phyloP scores from a whole-genome alignment of 306 rosid species.

The Lupinus albus region DNA sequence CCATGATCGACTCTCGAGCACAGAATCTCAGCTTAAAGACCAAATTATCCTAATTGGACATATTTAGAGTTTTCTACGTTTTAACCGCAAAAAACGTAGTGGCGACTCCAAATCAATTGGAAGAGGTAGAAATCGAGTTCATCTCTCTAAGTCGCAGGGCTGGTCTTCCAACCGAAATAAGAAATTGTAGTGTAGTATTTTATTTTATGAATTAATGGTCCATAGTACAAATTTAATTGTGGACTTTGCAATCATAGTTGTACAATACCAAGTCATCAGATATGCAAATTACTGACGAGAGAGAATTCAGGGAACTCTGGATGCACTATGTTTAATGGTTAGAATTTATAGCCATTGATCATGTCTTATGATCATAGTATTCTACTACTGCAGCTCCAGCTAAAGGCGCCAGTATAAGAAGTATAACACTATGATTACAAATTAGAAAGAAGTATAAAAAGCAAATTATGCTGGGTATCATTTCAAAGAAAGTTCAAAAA shows the following conservation, averaged over 20 bases:
- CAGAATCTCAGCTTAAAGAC: too few relatives aligned
- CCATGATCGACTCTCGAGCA: too few relatives aligned
- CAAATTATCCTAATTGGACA: too few relatives aligned
- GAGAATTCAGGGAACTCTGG: slow-evolving; percentile 16
- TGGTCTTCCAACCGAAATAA: background rate
- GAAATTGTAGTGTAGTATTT: slow-evolving; percentile 7
- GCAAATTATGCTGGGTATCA: slow-evolving; percentile 20
- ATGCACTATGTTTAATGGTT: slow-evolving; percentile 8
- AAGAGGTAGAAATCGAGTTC: too few relatives aligned
- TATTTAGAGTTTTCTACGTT: too few relatives aligned
- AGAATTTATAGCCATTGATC: slow-evolving; percentile 43
- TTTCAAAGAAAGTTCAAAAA: background rate
- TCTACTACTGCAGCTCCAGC: slow-evolving; percentile 93
- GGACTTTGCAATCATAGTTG: background rate
- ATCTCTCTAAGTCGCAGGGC: too few relatives aligned
- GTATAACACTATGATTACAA: too few relatives aligned
- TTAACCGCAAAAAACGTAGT: too few relatives aligned
- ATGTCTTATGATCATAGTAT: slow-evolving; percentile 66
- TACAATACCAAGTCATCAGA: background rate
- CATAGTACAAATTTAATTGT: background rate
- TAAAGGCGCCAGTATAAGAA: slow-evolving; percentile 75
- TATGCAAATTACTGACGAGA: background rate
- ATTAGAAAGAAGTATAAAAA: slow-evolving; percentile 21
- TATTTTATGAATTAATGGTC: slow-evolving; percentile 20
- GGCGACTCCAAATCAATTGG: too few relatives aligned